Evolutionary conservation across 116 monocot genomes (phyloP).

Genomic region (Trichopus zeylanicus): DNA sequence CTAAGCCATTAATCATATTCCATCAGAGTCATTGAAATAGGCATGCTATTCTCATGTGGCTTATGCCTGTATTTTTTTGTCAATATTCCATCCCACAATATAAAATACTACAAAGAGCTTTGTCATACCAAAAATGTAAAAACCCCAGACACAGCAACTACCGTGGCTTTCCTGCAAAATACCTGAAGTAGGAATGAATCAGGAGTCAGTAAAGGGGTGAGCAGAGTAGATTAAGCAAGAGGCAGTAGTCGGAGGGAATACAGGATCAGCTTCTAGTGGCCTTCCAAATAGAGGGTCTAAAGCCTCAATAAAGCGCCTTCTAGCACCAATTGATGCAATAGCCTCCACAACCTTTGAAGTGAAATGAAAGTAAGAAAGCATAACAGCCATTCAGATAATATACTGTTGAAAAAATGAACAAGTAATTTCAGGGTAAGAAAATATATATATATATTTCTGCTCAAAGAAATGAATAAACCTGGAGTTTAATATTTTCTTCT

Average conservation of each 20-base stretch:
- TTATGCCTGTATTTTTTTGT: too few relatives aligned
- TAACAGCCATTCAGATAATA: too few relatives aligned
- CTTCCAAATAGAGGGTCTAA: constrained; percentile 68
- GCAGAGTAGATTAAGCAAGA: neutral
- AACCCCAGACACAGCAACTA: constrained; percentile 42
- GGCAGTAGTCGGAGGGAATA: constrained; percentile 6
- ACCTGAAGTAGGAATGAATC: constrained; percentile 33
- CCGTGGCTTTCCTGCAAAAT: constrained; percentile 70
- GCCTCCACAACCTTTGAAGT: constrained; percentile 65
- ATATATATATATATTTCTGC: neutral
- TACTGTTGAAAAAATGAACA: too few relatives aligned
- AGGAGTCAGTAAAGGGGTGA: constrained; percentile 2
- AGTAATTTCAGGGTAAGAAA: neutral
- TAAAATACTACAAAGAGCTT: too few relatives aligned
- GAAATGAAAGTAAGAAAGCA: too few relatives aligned
- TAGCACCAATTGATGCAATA: constrained; percentile 48
- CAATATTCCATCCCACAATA: too few relatives aligned
- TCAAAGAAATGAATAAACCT: constrained; percentile 28
- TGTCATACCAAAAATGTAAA: constrained; percentile 71
- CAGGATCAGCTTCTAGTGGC: constrained; percentile 93
- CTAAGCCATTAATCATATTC: too few relatives aligned
- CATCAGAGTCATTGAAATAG: too few relatives aligned
- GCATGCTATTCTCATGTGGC: too few relatives aligned
- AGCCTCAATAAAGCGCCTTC: constrained; percentile 92
- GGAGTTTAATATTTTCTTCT: constrained; percentile 57